Evolutionary conservation across 1,284 basidiomycete species (phyloP).

Genomic region (Cutaneotrichosporon cyanovorans): DNA sequence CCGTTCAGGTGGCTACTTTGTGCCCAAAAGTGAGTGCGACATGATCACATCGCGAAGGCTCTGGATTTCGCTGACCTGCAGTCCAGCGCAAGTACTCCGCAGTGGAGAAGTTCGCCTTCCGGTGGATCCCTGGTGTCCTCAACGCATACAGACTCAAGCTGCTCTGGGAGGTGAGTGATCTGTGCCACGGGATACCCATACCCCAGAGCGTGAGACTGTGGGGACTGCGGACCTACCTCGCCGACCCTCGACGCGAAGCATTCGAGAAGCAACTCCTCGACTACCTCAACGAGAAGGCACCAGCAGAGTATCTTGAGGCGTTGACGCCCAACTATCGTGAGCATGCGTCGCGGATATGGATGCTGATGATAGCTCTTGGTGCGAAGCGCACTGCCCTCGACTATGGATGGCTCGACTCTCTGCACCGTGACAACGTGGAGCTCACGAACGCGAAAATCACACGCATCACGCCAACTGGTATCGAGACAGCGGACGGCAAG

Average conservation of each 20-base stretch:
- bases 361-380: slow-evolving; percentile 5
- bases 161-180: too few relatives aligned
- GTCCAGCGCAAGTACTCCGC: slow-evolving; percentile 3
- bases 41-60: neutral
- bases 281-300: slow-evolving; percentile 8
- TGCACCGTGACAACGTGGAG: slow-evolving; percentile 10
- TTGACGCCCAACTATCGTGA: slow-evolving; percentile 7
- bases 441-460: slow-evolving; percentile 6
- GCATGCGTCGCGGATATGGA: neutral
- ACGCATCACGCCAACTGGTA: neutral
- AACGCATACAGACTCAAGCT: too few relatives aligned
- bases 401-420: slow-evolving; percentile 8
- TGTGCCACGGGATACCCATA: neutral
- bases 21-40: slow-evolving; percentile 5
- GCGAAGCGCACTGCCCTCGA: slow-evolving; percentile 11
- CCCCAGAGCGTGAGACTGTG: too few relatives aligned
- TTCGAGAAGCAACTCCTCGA: slow-evolving; percentile 1
- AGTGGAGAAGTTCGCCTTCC: slow-evolving; percentile 9
- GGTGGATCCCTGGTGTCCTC: slow-evolving; percentile 7
- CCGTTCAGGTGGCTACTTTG: slow-evolving; percentile 10
- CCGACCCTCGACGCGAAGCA: neutral
- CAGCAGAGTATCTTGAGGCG: slow-evolving; percentile 8
- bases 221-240: too few relatives aligned
- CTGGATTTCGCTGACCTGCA: neutral
- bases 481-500: slow-evolving; percentile 10